Evolutionary conservation across 306 rosid genomes (phyloP), one percentile per base, ranked within the genome.

Genomic region (Cucurbita moschata): DNA sequence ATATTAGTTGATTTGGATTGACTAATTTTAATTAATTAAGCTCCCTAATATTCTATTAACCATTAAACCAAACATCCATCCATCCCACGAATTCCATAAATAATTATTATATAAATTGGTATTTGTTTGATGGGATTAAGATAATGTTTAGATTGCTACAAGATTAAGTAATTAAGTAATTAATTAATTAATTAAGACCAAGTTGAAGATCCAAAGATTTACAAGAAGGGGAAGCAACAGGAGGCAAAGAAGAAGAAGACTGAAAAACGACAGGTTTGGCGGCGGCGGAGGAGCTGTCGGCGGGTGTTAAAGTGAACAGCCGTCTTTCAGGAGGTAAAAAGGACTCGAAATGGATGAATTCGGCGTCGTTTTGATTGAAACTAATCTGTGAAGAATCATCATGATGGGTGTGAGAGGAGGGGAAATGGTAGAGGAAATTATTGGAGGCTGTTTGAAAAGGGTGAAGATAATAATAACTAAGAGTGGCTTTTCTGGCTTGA

Each of bases 171-270:
- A 30, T 30, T n/a, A n/a, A n/a, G n/a, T 30, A 30, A 30, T 1
- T 30, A 30, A 30, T 26, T 26, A 26, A 21, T 26, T 12, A 43
- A 67, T 67, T 82, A 39, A 93, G 81, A 71, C 88, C 89, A 76
- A 93, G 75, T 66, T 88, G 92, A 81, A 93, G 94, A 88, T 93
- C 96, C 79, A 87, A 81, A 65, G 75, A 87, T 78, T 86, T 93
- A 71, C 85, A 87, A 62, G 54, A 43, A 19, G 37, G 10, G 6
- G 84, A 18, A 86, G 1, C 35, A 30, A 30, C 35, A 30, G 76
- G 79, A 73, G 86, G 79, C 55, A 79, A 76, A 19, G 82, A 69
- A 26, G 52, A 42, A 62, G 68, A 60, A 4, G 43, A 62, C 14
- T 26, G 35, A 40, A 37, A 51, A 50, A 38, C 26, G 46, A 71